These are phyloP conservation scores for Cymbopogon flexuosus DNA, from an alignment of 202 grass and related monocot species.

Conservation along the genomic window DNA sequence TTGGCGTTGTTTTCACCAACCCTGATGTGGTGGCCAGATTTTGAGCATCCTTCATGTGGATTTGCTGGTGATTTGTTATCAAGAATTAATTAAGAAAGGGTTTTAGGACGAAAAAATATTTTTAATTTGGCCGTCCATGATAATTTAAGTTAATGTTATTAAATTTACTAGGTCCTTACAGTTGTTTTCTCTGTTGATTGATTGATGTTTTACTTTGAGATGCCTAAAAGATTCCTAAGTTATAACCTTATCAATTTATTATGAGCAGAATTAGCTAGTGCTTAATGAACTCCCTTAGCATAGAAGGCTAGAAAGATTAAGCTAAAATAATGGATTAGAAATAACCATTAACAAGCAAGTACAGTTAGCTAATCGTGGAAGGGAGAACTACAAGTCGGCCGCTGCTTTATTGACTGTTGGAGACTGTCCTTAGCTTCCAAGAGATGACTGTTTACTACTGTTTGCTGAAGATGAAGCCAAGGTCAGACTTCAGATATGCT, in stretches of 20 bases:
- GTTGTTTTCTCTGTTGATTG: neutral
- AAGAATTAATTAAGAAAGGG: neutral
- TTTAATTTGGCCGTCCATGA: neutral
- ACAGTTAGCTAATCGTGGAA: neutral
- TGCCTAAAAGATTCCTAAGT: neutral
- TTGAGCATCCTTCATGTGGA: neutral
- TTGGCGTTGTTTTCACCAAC: conserved; percentile 15
- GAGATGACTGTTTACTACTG: conserved; percentile 14
- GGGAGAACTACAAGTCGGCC: neutral
- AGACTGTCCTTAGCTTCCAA: conserved; percentile 42
- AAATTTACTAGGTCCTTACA: neutral
- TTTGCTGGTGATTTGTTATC: neutral
- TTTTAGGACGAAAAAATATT: neutral
- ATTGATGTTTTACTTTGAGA: neutral
- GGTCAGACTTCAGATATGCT: neutral
- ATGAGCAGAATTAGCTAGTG: neutral
- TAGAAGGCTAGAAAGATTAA: conserved; percentile 20
- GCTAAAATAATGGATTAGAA: neutral
- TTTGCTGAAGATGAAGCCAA: neutral
- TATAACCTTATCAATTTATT: neutral
- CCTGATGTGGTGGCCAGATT: neutral
- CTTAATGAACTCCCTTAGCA: conserved; percentile 27
- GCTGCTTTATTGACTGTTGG: conserved; percentile 35
- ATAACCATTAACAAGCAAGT: neutral
- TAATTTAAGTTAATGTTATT: neutral